phyloP scores from a whole-genome alignment of 1,284 basidiomycete genomes.

The Gastroboletus turbinatus region DNA sequence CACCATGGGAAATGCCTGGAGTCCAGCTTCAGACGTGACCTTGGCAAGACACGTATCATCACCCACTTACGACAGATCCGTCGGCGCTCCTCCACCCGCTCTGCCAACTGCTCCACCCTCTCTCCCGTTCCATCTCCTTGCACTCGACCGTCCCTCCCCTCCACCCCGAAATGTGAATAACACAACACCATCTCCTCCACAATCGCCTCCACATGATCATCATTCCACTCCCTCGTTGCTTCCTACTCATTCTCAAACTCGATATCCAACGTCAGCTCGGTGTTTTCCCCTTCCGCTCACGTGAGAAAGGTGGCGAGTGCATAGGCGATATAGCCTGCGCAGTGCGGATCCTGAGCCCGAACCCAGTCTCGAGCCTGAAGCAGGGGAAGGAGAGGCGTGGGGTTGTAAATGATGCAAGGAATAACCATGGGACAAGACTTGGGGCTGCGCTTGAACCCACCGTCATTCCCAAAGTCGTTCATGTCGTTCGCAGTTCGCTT shows the following conservation, averaged over 20 bases:
- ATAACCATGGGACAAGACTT: no score
- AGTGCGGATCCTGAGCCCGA: background rate
- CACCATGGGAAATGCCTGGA: background rate
- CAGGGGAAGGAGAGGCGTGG: background rate
- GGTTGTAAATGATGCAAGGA: no score
- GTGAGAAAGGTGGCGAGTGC: slow-evolving; percentile 20
- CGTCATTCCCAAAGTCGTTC: no score
- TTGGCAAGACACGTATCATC: background rate
- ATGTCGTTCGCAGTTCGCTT: no score
- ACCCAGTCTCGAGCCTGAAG: background rate
- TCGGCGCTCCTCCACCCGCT: slow-evolving; percentile 47
- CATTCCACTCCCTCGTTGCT: slow-evolving; percentile 82
- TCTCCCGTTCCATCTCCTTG: background rate
- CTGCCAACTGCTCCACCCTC: slow-evolving; percentile 2
- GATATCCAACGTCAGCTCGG: slow-evolving; percentile 24
- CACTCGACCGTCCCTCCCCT: background rate
- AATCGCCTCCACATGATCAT: slow-evolving; percentile 75
- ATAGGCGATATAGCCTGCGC: slow-evolving; percentile 10
- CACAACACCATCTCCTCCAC: slow-evolving; percentile 67
- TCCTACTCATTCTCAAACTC: slow-evolving; percentile 93
- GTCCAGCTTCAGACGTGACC: background rate
- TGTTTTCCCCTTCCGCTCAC: slow-evolving; percentile 22
- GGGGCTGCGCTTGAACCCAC: no score
- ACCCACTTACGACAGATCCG: slow-evolving; percentile 48
- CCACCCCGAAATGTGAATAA: slow-evolving; percentile 39